Percentiles rank a stretch among this genome's conserved stretches.
Evolutionary conservation across 148 eudicot species (phyloP).

Genomic region (Diospyros kaki): DNA sequence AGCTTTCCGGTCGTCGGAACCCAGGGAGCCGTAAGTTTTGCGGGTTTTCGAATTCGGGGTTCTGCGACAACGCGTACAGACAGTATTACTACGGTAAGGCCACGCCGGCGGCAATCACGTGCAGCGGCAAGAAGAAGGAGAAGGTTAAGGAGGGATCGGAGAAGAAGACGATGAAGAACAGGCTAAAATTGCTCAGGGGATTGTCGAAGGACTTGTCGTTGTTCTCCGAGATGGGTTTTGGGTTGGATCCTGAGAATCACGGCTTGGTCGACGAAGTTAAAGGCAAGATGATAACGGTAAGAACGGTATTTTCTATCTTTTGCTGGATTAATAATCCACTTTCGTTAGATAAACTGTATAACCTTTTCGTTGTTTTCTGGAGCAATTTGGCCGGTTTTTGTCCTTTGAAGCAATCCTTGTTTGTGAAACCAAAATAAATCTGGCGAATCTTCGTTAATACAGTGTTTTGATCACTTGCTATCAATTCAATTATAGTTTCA

Average conservation of each 20-base stretch:
- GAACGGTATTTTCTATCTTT: background rate
- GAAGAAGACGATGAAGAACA: conserved; percentile 44
- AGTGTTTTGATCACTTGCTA: too few relatives aligned
- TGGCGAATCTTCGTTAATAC: too few relatives aligned
- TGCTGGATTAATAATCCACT: too few relatives aligned
- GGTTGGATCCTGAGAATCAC: conserved; percentile 25
- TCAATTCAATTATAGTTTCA: too few relatives aligned
- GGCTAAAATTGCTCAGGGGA: conserved; percentile 45
- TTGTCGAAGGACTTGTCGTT: conserved; percentile 36
- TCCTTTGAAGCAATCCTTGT: too few relatives aligned
- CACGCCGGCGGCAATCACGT: conserved; percentile 5
- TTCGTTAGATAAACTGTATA: background rate
- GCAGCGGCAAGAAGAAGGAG: conserved; percentile 13
- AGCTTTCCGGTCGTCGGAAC: background rate
- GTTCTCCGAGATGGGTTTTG: conserved; percentile 45
- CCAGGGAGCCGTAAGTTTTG: background rate
- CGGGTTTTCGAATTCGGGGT: conserved; percentile 22
- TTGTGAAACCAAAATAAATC: too few relatives aligned
- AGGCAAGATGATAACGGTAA: conserved; percentile 41
- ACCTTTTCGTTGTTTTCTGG: background rate
- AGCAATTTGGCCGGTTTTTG: background rate
- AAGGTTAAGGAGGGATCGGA: conserved; percentile 11
- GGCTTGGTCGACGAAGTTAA: conserved; percentile 20
- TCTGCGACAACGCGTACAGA: conserved; percentile 30
- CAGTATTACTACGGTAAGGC: conserved; percentile 28